Percentiles rank a stretch among this genome's conserved stretches.
Evolutionary conservation across 345 rosid species (phyloP).

Genomic region (Gossypium thurberi): DNA sequence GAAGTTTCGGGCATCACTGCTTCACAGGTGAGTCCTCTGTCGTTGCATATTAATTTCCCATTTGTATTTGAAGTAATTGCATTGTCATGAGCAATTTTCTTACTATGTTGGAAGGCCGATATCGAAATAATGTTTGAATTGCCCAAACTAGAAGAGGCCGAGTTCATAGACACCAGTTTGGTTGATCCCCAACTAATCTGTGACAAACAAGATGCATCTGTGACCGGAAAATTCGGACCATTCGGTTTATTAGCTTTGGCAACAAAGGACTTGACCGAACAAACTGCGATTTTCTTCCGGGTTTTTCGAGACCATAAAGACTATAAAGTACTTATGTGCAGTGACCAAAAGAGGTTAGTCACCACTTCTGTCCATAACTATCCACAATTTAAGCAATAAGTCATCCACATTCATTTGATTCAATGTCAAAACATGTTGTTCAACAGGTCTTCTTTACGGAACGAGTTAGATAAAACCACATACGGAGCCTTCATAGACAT

Average conservation of each 20-base stretch:
- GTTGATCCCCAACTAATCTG: slow-evolving; percentile 40
- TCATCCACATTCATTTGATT: neutral
- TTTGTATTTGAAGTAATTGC: neutral
- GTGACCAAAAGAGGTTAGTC: slow-evolving; percentile 45
- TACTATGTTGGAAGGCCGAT: slow-evolving; percentile 36
- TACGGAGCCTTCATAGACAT: slow-evolving; percentile 40
- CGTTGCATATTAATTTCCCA: neutral
- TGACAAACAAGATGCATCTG: slow-evolving; percentile 26
- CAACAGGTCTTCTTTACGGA: slow-evolving; percentile 43
- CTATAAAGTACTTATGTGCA: slow-evolving; percentile 48
- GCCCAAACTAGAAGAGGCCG: slow-evolving; percentile 25
- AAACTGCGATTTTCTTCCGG: slow-evolving; percentile 56
- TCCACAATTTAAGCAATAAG: neutral
- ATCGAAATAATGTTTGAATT: slow-evolving; percentile 42
- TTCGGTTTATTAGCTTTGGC: slow-evolving; percentile 57
- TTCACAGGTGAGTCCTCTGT: slow-evolving; percentile 27
- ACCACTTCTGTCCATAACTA: neutral
- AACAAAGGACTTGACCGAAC: slow-evolving; percentile 41
- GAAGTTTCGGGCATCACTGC: slow-evolving; percentile 51
- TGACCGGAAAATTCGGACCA: slow-evolving; percentile 43
- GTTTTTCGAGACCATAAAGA: slow-evolving; percentile 30
- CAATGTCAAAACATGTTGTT: neutral
- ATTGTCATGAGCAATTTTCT: neutral
- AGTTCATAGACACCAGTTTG: slow-evolving; percentile 22
- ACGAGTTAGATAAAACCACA: slow-evolving; percentile 23